A percentile compares a stretch with the other conserved stretches of the same genome.
Conservation (phyloP, 2,329 filamentous ascomycete genomes). For the Berkeleyomyces rouxiae region DNA sequence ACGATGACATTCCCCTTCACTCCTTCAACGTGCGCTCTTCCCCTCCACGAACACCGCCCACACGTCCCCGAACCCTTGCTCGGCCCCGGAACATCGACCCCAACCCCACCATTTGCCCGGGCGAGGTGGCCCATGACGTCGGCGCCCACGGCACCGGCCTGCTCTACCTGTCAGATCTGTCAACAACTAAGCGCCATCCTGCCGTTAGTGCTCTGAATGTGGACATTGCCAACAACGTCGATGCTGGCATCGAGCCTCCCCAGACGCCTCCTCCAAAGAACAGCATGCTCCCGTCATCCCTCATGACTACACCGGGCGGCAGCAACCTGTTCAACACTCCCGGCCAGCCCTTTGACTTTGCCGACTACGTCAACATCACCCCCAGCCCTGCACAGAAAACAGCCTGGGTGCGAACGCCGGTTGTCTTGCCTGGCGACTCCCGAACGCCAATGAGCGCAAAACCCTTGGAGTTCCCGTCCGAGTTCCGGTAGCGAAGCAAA, state of each 20-base stretch:
- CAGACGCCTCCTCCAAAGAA: conserved; percentile 57
- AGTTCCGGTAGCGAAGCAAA: conserved; percentile 9
- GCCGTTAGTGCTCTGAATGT: conserved; percentile 2
- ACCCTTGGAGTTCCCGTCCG: conserved; percentile 11
- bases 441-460: conserved; percentile 12
- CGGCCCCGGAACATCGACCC: conserved; percentile 25
- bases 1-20: conserved; percentile 63
- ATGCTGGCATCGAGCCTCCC: conserved; percentile 44
- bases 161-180: conserved; percentile 77
- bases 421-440: conserved; percentile 49
- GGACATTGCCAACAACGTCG: conserved; percentile 38
- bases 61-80: conserved; percentile 35
- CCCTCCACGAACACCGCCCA: conserved; percentile 68
- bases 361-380: conserved; percentile 94
- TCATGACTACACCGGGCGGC: conserved; percentile 74
- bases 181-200: conserved; percentile 42
- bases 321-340: conserved; percentile 61
- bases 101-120: conserved; percentile 5
- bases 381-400: conserved; percentile 76
- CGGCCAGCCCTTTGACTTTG: conserved; percentile 73
- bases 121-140: background rate
- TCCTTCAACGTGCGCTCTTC: conserved; percentile 65
- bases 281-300: conserved; percentile 58
- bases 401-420: conserved; percentile 49
- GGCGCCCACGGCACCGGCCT: conserved; percentile 70